Base-by-base conservation (phyloP, 768 basidiomycete species). In the Hebeloma cylindrosporum region DNA sequence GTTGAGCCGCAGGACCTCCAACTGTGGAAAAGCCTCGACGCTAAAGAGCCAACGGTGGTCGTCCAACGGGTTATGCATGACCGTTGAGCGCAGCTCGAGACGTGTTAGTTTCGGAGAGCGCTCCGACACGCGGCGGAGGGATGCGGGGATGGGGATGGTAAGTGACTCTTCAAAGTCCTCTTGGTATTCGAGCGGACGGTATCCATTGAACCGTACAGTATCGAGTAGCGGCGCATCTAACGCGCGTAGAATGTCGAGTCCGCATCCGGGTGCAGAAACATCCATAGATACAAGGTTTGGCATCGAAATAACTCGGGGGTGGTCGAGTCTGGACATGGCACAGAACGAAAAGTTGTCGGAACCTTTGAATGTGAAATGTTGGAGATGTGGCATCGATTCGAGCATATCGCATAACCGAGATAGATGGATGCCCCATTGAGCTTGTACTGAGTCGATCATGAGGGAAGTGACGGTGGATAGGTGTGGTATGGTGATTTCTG, bases 181-280 rank as follows among this genome's bases (percentile, higher is more conserved):
- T 7, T 25, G 20, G n/a, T 39, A 26, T 26, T 16, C 25, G 13
- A 25, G 16, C 22, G 16, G 21, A 7, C n/a, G 25, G 17, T 8
- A 26, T 11, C 23, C 38, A 27, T 14, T 16, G 2, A 39, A 5
- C 22, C 22, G 20, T 9, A 39, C 38, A n/a, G 16, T 27, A 5
- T 9, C 16, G 10, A 39, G 11, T n/a, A 25, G 11, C 2, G 38
- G 38, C 4, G 38, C 38, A 7, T 27, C 6, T 11, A 39, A 39
- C 10, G 38, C 13, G 23, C 18, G 7, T 7, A 39, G 23, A 7
- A 39, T 39, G n/a, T 39, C 21, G 16, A 39, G 38, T 7, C 38
- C 38, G 23, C 38, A 39, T 23, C 38, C 38, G 13, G 38, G 38
- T n/a, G 23, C 38, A n/a, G 38, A 23, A 5, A 39, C 21, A 8